Evolutionary conservation across 805 yeast genomes (phyloP).

Genomic region (Ogataea allantospora): DNA sequence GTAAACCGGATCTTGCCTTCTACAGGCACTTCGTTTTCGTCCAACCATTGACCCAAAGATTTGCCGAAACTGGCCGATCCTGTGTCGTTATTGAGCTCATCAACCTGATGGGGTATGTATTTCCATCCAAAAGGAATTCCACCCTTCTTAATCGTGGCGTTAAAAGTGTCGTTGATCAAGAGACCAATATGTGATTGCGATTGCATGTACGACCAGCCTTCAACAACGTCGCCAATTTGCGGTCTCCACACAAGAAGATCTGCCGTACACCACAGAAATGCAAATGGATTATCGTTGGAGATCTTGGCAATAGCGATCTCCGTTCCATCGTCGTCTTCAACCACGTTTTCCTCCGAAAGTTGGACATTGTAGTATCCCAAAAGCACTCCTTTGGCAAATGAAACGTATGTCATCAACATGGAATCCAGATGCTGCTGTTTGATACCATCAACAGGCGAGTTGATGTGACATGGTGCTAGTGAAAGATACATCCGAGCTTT

Average conservation of each 20-base stretch:
- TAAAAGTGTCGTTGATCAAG: conserved; percentile 88
- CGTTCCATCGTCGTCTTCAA: conserved; percentile 39
- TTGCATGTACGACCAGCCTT: conserved; percentile 88
- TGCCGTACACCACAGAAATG: conserved; percentile 82
- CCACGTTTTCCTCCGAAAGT: conserved; percentile 42
- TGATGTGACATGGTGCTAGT: conserved; percentile 77
- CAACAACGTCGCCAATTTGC: conserved; percentile 76
- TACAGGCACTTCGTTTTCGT: conserved; percentile 65
- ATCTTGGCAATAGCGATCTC: conserved; percentile 58
- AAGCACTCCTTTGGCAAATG: conserved; percentile 76
- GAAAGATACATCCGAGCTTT: conserved; percentile 71
- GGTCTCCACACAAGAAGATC: conserved; percentile 91
- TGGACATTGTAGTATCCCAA: conserved; percentile 71
- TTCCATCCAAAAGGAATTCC: conserved; percentile 86
- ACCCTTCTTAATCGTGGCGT: conserved; percentile 84
- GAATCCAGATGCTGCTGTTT: conserved; percentile 88
- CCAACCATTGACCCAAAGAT: conserved; percentile 86
- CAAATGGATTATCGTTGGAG: conserved; percentile 79
- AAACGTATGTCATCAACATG: conserved; percentile 76
- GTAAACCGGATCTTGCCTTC: conserved; percentile 83
- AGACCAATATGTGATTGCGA: conserved; percentile 94
- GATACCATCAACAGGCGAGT: conserved; percentile 73
- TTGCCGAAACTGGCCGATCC: conserved; percentile 21
- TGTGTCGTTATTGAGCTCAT: conserved; percentile 40
- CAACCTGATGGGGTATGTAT: conserved; percentile 77